These are phyloP conservation scores for Dictyostelium firmibasis DNA, from an alignment of 78 protist genomes.

Conservation along the genomic window DNA sequence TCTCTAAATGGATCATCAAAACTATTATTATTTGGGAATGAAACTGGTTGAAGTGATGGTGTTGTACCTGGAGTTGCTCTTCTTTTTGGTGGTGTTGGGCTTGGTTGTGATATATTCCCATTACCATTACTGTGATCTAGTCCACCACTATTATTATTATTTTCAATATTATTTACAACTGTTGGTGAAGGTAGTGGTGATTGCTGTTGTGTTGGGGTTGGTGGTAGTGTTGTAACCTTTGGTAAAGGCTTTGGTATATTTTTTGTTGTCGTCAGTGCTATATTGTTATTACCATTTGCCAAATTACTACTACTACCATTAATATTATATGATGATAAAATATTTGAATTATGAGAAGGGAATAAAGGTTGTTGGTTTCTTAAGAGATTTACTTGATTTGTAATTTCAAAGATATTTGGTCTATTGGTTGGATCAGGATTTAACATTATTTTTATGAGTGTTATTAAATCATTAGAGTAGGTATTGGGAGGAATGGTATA, in stretches of 20 bases:
- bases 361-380: conserved; percentile 8
- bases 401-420: conserved; percentile 58
- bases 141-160: background rate
- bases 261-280: background rate
- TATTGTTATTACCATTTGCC: background rate
- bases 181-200: background rate
- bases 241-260: conserved; percentile 24
- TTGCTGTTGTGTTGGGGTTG: background rate
- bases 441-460: conserved; percentile 25
- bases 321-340: background rate
- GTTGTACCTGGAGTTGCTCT: background rate
- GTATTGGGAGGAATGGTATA: conserved; percentile 16
- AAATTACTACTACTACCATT: background rate
- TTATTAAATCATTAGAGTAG: conserved; percentile 27
- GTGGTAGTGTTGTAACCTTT: background rate
- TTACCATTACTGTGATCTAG: background rate
- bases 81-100: conserved; percentile 3
- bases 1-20: background rate
- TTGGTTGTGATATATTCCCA: background rate
- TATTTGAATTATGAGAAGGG: conserved; percentile 2
- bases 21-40: background rate
- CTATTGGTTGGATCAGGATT: conserved; percentile 40
- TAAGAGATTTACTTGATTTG: conserved; percentile 9
- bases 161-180: background rate
- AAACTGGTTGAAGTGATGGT: conserved; percentile 22